Base-by-base conservation (phyloP, 768 basidiomycete genomes). In the Amanita muscaria region DNA sequence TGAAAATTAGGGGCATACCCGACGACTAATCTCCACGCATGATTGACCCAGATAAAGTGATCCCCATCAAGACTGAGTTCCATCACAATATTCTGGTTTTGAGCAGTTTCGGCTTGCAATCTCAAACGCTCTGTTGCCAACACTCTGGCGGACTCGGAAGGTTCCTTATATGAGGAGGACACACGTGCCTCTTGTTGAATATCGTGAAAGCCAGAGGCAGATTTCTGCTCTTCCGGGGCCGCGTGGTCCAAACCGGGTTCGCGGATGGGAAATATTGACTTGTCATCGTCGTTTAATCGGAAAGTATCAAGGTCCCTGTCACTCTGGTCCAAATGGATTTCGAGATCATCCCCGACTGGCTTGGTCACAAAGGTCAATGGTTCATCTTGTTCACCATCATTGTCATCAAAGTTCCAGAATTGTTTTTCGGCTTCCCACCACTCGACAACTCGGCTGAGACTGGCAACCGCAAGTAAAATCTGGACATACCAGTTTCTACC, bases 341-440 rank as follows among this genome's bases (percentile, higher is more conserved):
- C 46, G 12, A 53, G 54, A 30, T 55, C 64, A 24, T 88, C 87
- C 29, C 82, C 83, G 15, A 76, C 77, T 0, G 94, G 84, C 61
- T 94, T 96, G 61, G 91, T 83, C 44, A 98, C 90, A 57, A 98
- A 98, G 52, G 83, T 79, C 40, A 98, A 67, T 1, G 90, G 89
- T 52, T 97, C 94, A 45, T 89, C 85, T 58, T 86, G 80, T 54
- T 91, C 90, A 48, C 88, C 83, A 35, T 87, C 86, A 49, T 86
- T 83, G 58, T 90, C 88, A 57, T 93, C 88, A 59, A 97, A 98
- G 57, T 96, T 96, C 96, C 96, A 99, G 64, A 99, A 99, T 53
- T 93, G 90, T 58, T 93, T 93, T 69, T 98, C 94, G 9, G 96
- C 96, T 63, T 96, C 93, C 91, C 92, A 97, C 94, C 96, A 99